Percentiles rank a stretch among this genome's conserved stretches.
Conservation (phyloP, 2,329 filamentous ascomycete species). For the Fusarium xylarioides region DNA sequence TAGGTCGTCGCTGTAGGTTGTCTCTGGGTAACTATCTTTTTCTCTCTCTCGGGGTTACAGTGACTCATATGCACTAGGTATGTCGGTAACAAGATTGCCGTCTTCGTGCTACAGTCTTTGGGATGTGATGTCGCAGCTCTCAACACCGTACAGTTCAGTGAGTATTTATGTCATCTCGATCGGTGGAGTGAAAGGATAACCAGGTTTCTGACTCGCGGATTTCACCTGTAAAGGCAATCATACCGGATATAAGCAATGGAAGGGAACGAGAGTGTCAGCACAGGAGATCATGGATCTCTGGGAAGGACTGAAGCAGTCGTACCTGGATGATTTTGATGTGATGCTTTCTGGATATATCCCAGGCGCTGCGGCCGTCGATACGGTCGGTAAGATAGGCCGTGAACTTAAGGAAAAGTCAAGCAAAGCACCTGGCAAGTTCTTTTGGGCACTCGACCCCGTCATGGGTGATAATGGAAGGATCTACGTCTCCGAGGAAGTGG, state of each 20-base stretch:
- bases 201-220: conserved; percentile 3
- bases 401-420: conserved; percentile 76
- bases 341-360: conserved; percentile 96
- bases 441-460: conserved; percentile 97
- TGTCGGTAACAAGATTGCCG: conserved; percentile 97
- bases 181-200: not conserved
- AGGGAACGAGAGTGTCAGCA: conserved; percentile 82
- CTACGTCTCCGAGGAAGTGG: conserved; percentile 91
- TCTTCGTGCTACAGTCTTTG: conserved; percentile 90
- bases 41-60: not conserved
- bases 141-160: conserved; percentile 98
- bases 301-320: conserved; percentile 81
- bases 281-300: conserved; percentile 87
- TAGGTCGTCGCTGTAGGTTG: conserved; percentile 32
- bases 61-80: conserved; percentile 67
- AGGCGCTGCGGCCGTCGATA: conserved; percentile 82
- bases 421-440: conserved; percentile 78
- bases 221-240: conserved; percentile 78
- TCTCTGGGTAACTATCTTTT: conserved; percentile 38
- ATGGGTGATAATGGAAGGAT: conserved; percentile 96
- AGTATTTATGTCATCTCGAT: conserved; percentile 45
- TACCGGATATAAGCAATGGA: conserved; percentile 89
- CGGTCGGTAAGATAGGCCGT: conserved; percentile 83
- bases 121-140: conserved; percentile 94
- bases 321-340: conserved; percentile 90